Conservation (phyloP, 208 protist genomes). For the Polymyxa betae region DNA sequence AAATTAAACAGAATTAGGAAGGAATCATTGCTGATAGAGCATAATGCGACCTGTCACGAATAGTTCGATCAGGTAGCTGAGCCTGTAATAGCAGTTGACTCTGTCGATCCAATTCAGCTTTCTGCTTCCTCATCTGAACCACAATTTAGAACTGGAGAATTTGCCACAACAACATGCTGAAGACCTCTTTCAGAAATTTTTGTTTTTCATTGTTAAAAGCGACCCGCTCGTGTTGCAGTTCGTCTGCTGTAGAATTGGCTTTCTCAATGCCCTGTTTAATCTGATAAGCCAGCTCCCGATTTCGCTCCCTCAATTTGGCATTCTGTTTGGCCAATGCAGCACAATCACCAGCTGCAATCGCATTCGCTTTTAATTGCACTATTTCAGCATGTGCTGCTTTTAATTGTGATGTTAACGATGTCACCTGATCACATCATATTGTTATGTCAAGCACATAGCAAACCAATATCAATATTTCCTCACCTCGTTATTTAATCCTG, state of each 20-base stretch:
- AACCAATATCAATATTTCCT: neutral
- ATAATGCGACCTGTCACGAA: neutral
- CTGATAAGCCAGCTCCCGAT: slow-evolving; percentile 27
- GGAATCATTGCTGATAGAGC: neutral
- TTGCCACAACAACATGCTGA: neutral
- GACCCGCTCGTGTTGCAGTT: neutral
- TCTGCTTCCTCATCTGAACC: slow-evolving; percentile 45
- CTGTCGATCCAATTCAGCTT: slow-evolving; percentile 30
- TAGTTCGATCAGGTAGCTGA: slow-evolving; percentile 12
- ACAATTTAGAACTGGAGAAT: neutral
- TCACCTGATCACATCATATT: neutral
- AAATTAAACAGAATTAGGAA: neutral
- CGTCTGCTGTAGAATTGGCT: neutral
- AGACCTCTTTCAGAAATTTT: neutral
- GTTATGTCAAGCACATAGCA: neutral
- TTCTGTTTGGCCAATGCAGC: slow-evolving; percentile 22
- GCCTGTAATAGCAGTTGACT: slow-evolving; percentile 18
- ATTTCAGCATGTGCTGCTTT: neutral
- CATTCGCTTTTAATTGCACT: neutral
- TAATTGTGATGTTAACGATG: neutral
- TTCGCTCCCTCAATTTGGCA: slow-evolving; percentile 12
- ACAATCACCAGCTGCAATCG: slow-evolving; percentile 6
- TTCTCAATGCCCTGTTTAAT: slow-evolving; percentile 1
- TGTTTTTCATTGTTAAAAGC: neutral
- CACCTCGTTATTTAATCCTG: neutral